Base-by-base conservation (phyloP, 352 stramenopile species). In the Pythium angustatum region DNA sequence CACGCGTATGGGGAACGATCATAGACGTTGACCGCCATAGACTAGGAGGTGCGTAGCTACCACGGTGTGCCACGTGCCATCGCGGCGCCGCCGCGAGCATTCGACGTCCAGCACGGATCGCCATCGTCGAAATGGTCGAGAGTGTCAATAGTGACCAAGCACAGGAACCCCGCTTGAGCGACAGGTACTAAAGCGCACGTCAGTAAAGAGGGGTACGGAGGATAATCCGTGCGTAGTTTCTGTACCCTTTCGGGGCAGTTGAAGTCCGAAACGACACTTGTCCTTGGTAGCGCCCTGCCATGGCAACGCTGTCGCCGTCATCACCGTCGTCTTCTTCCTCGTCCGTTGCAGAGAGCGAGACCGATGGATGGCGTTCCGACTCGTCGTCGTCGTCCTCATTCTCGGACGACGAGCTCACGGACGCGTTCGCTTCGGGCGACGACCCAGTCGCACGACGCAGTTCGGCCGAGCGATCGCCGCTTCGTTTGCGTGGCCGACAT, bases 371-470 rank as follows among this genome's bases (percentile, higher is more conserved):
- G 48, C 3, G 27, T 1, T 63, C 43, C 4, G 31, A 38, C 9
- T 63, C 44, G 8, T 19, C 12, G 19, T 33, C 28, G n/a, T 63
- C 41, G 4, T 44, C n/a, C 22, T 21, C 28, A 1, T 55, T 9
- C 41, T 62, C 55, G n/a, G 43, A 63, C 21, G 56, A 63, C 15
- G 44, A 63, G 28, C 26, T 22, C 19, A 48, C 6, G 0, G 54
- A 63, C 17, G 33, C 33, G 0, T 63, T 63, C 19, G 43, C 14
- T 2, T 28, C 19, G 15, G n/a, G n/a, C 3, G 52, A 49, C 22
- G 15, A 3, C 34, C 14, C 50, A 58, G 50, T 24, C 22, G 21
- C 8, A 40, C 52, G 38, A 48, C 15, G 17, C 11, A 45, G 14
- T 7, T 45, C 38, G 5, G 17, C 49, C 10, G 49, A 56, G 21